A percentile compares a stretch with the other conserved stretches of the same genome.
Evolutionary conservation across 2,329 filamentous ascomycete genomes (phyloP).

Genomic region (Spiromastix sp.): DNA sequence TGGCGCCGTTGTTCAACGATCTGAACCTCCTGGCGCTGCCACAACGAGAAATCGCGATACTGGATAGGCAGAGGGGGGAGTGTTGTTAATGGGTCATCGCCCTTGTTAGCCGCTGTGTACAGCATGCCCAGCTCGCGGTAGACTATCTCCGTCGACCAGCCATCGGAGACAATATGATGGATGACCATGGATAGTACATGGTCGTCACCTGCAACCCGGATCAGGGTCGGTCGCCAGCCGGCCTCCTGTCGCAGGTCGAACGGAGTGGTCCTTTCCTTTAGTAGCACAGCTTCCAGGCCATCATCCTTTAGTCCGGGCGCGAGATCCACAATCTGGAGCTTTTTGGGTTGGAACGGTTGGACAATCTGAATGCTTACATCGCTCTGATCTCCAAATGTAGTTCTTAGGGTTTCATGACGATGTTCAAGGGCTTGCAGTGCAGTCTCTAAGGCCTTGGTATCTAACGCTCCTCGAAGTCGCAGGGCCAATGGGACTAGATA

Average conservation of each 20-base stretch:
- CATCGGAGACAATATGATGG: constrained; percentile 5
- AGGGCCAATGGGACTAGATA: no score
- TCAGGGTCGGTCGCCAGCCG: neutral
- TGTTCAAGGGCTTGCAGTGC: no score
- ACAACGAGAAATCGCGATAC: constrained; percentile 2
- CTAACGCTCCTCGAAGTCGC: no score
- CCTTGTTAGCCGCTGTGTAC: neutral
- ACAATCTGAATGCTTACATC: neutral
- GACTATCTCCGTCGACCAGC: constrained; percentile 2
- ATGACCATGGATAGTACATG: constrained; percentile 1
- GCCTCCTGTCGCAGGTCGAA: neutral
- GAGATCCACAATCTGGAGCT: neutral
- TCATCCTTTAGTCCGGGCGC: neutral
- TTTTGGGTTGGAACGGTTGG: neutral
- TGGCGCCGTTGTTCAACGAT: neutral
- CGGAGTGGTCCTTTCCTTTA: neutral
- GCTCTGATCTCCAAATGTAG: constrained; percentile 1
- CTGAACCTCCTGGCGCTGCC: constrained; percentile 1
- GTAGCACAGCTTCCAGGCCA: neutral
- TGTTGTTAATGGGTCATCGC: neutral
- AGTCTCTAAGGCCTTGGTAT: no score
- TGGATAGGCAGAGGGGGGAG: constrained; percentile 1
- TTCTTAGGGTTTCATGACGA: constrained; percentile 1
- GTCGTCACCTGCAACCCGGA: no score
- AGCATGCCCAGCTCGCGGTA: neutral